Conservation (phyloP, 352 stramenopile species). For the Globisporangium lucens region DNA sequence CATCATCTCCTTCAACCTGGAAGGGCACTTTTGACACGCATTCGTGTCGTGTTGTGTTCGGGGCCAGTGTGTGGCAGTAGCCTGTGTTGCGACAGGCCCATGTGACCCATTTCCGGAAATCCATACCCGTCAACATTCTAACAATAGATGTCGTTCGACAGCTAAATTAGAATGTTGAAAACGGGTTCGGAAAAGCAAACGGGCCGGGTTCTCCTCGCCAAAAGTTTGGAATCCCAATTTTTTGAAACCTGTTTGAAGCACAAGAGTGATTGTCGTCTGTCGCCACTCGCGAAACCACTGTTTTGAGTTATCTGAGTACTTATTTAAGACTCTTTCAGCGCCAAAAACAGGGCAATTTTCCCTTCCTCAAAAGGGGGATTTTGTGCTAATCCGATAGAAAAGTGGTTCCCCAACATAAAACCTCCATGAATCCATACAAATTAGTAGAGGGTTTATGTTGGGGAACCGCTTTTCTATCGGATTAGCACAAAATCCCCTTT, state of each 20-base stretch:
- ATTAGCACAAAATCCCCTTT: no score
- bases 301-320: no score
- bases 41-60: not conserved
- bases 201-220: not conserved
- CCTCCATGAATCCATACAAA: no score
- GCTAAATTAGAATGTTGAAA: not conserved
- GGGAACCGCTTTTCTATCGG: no score
- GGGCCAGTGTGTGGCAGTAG: not conserved
- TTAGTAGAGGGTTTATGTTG: no score
- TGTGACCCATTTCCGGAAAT: not conserved
- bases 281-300: not conserved
- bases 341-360: no score
- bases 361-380: no score
- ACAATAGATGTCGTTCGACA: not conserved
- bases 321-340: no score
- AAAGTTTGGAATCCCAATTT: not conserved
- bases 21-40: not conserved
- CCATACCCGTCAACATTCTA: not conserved
- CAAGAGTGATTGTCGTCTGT: conserved; percentile 7
- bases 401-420: no score
- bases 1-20: not conserved
- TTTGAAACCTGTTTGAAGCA: conserved; percentile 1
- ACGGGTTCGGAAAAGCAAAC: not conserved
- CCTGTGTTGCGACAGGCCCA: not conserved
- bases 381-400: no score